phyloP scores from a whole-genome alignment of 164 flowering plant species.

The Liquidambar formosana region DNA sequence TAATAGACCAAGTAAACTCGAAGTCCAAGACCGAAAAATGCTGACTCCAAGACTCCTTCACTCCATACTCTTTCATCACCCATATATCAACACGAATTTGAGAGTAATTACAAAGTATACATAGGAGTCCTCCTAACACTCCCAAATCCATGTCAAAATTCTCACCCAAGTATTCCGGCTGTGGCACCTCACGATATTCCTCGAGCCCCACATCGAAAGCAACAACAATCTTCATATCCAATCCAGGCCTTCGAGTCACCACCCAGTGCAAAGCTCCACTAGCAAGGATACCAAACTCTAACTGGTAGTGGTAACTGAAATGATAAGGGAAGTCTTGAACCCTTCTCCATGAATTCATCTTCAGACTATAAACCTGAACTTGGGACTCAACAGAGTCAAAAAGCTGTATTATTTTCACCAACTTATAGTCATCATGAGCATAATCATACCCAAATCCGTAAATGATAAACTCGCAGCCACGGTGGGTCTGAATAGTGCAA shows the following conservation, averaged over 20 bases:
- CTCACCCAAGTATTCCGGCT: not conserved
- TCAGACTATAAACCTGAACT: constrained; percentile 28
- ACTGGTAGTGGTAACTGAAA: too few relatives aligned
- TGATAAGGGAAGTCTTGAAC: constrained; percentile 4
- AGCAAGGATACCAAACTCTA: constrained; percentile 12
- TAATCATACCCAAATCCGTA: constrained; percentile 34
- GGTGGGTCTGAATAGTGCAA: constrained; percentile 3
- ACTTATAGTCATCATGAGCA: constrained; percentile 26
- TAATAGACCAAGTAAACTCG: not conserved
- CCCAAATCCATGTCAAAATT: constrained; percentile 11
- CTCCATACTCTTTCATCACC: constrained; percentile 36
- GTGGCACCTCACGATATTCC: constrained; percentile 7
- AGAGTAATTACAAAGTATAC: not conserved
- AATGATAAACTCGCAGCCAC: not conserved
- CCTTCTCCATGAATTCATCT: constrained; percentile 19
- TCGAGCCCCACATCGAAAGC: constrained; percentile 23
- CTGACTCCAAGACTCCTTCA: constrained; percentile 29
- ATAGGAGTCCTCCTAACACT: constrained; percentile 6
- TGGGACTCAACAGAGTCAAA: too few relatives aligned
- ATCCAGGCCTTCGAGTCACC: not conserved
- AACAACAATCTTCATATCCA: constrained; percentile 6
- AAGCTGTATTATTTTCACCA: constrained; percentile 24
- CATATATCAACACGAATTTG: constrained; percentile 14
- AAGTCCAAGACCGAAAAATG: constrained; percentile 4
- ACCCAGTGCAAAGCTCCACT: constrained; percentile 29